phyloP scores from a whole-genome alignment of 306 rosid species.

The Citrullus colocynthis region DNA sequence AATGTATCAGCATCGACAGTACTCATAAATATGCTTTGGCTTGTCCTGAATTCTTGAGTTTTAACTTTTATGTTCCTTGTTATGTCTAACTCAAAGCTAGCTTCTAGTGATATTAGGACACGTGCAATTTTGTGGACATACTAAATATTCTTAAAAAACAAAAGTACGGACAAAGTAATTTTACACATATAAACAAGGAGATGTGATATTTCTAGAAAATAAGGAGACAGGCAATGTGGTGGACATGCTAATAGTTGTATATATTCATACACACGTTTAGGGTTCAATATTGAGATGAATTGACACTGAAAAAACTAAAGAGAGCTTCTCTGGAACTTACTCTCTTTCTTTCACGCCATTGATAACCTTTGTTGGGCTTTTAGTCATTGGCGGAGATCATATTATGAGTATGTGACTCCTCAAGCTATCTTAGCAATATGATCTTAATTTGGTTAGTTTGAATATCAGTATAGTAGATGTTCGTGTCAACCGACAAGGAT shows the following conservation, averaged over 20 bases:
- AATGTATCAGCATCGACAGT: not conserved
- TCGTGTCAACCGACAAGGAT: conserved; percentile 73
- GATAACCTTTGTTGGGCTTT: not conserved
- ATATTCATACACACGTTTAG: not conserved
- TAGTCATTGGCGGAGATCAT: not conserved
- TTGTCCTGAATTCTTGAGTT: not conserved
- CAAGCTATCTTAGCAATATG: not conserved
- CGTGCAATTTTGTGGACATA: not conserved
- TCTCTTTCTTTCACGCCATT: not conserved
- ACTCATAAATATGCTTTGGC: not conserved
- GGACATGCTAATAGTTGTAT: not conserved
- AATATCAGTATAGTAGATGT: conserved; percentile 52
- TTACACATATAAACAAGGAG: not conserved
- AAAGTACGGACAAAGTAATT: not conserved
- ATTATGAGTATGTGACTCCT: not conserved
- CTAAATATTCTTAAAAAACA: not conserved
- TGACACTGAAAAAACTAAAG: not conserved
- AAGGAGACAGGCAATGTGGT: too few relatives aligned
- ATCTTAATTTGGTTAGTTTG: not conserved
- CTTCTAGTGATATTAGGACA: not conserved
- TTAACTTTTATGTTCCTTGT: not conserved
- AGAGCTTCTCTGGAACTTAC: not conserved
- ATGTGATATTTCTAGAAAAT: not conserved
- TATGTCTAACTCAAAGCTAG: not conserved
- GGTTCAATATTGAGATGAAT: not conserved